Percentiles rank a stretch among this genome's conserved stretches.
These are phyloP conservation scores for Paraleonurus japonicus DNA, from an alignment of 257 asterid species.

Conservation along the genomic window DNA sequence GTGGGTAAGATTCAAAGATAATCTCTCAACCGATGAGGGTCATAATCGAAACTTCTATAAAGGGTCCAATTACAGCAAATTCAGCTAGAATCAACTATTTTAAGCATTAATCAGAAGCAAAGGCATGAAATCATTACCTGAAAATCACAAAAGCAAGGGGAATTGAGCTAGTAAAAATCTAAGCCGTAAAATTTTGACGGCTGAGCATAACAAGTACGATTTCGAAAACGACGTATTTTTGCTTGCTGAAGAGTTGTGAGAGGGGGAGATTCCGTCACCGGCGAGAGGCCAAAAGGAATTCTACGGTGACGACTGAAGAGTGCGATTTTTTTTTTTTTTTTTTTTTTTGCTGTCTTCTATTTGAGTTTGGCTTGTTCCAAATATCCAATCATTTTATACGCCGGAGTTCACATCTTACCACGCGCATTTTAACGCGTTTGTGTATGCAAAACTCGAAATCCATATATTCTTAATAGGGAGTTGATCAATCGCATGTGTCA, in stretches of 20 bases:
- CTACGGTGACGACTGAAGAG: conserved; percentile 36
- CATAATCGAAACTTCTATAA: neutral
- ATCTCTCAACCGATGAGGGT: conserved; percentile 12
- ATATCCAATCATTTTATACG: too few species aligned
- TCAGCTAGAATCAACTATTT: conserved; percentile 10
- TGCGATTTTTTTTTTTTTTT: neutral
- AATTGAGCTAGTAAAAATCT: conserved; percentile 23
- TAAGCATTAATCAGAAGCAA: conserved; percentile 7
- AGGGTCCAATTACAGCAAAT: neutral
- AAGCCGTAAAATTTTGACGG: conserved; percentile 28
- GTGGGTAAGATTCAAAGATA: conserved; percentile 16
- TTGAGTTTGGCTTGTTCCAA: too few species aligned
- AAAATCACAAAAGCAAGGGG: conserved; percentile 29
- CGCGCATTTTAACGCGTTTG: too few species aligned
- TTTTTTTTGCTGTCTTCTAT: conserved; percentile 23
- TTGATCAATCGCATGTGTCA: too few species aligned
- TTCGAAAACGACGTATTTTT: neutral
- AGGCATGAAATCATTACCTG: conserved; percentile 35
- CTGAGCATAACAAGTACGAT: conserved; percentile 18
- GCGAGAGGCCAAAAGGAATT: conserved; percentile 34
- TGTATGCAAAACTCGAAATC: too few species aligned
- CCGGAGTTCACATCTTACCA: too few species aligned
- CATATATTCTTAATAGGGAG: too few species aligned
- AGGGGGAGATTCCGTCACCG: conserved; percentile 45
- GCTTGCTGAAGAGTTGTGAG: conserved; percentile 4